These are phyloP conservation scores for Mimosa bimucronata DNA, from an alignment of 306 rosid species.

Conservation along the genomic window DNA sequence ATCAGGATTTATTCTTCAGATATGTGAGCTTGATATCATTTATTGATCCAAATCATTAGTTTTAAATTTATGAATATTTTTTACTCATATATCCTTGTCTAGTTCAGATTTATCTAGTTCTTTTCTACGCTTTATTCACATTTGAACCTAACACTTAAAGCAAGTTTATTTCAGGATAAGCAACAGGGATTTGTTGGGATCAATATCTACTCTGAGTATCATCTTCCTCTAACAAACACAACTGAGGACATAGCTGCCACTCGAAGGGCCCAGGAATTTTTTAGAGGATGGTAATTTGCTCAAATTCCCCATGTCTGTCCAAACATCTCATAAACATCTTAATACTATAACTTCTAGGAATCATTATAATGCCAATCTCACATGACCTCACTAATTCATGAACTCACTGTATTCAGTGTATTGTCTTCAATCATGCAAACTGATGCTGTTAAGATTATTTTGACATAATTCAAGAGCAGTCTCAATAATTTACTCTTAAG, in stretches of 20 bases:
- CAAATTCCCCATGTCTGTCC: background rate
- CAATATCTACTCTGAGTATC: slow-evolving; percentile 38
- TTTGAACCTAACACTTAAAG: background rate
- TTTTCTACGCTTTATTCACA: background rate
- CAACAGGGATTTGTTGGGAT: slow-evolving; percentile 66
- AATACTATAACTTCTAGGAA: background rate
- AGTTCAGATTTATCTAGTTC: background rate
- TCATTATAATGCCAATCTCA: background rate
- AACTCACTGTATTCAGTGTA: too few species aligned
- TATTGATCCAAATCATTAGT: too few species aligned
- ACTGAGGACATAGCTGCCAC: slow-evolving; percentile 49
- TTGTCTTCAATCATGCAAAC: background rate
- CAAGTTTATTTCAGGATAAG: slow-evolving; percentile 44
- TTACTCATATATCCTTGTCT: background rate
- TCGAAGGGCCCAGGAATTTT: slow-evolving; percentile 53
- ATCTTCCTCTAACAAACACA: slow-evolving; percentile 50
- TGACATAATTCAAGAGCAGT: background rate
- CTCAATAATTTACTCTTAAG: background rate
- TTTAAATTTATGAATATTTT: too few species aligned
- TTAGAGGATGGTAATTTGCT: slow-evolving; percentile 52
- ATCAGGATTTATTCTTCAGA: too few species aligned
- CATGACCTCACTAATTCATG: background rate
- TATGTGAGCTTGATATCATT: too few species aligned
- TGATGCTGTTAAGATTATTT: background rate
- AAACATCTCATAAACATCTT: background rate